A percentile compares a stretch with the other conserved stretches of the same genome.
phyloP scores from a whole-genome alignment of 345 rosid species.

The Brassica cretica region DNA sequence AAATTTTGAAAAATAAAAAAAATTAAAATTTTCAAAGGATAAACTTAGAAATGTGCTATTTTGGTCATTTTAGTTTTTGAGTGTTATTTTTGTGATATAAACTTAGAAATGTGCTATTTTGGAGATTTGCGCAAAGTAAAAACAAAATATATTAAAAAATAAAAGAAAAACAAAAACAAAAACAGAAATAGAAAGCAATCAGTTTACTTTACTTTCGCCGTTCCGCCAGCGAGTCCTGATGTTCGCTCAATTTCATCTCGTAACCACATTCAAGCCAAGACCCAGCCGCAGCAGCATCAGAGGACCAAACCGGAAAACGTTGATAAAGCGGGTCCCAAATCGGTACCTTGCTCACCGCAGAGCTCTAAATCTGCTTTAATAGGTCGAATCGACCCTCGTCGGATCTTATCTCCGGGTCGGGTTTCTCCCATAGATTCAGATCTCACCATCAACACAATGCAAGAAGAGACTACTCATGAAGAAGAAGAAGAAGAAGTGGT shows the following conservation, averaged over 20 bases:
- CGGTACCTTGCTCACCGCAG: constrained; percentile 67
- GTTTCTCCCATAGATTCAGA: constrained; percentile 89
- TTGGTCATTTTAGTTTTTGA: no score
- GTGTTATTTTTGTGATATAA: no score
- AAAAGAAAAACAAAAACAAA: not conserved
- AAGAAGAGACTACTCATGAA: constrained; percentile 21
- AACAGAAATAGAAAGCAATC: no score
- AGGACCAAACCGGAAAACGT: constrained; percentile 41
- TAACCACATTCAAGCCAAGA: constrained; percentile 33
- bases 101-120: no score
- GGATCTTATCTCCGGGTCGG: constrained; percentile 93
- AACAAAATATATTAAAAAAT: not conserved
- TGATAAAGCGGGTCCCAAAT: constrained; percentile 44
- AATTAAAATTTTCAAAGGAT: no score
- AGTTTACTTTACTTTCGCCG: constrained; percentile 41
- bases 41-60: no score
- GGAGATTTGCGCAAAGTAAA: no score
- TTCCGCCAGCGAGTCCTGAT: constrained; percentile 82
- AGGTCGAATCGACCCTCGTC: constrained; percentile 80
- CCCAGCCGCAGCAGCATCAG: constrained; percentile 29
- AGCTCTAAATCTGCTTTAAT: constrained; percentile 67
- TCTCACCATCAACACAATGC: constrained; percentile 36
- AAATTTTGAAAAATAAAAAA: no score
- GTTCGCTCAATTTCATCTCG: constrained; percentile 43
- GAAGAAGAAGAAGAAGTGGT: constrained; percentile 27